Percentiles rank a stretch among this genome's conserved stretches.
These are phyloP conservation scores for Cadophora sp. DNA, from an alignment of 2,329 filamentous ascomycete genomes.

Conservation along the genomic window DNA sequence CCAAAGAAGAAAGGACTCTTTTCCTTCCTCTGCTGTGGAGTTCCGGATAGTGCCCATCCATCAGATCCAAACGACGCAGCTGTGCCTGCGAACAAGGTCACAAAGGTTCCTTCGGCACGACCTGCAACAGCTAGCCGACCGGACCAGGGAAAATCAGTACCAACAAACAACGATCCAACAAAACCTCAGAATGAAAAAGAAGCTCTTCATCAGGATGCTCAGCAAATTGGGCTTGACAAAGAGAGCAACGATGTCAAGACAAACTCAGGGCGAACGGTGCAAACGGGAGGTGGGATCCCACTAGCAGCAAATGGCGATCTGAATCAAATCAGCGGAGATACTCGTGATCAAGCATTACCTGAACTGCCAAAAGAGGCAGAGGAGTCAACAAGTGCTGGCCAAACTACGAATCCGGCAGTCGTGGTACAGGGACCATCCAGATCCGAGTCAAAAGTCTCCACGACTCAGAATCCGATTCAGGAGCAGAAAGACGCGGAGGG, in stretches of 20 bases:
- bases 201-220: slow-evolving; percentile 29
- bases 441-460: slow-evolving; percentile 30
- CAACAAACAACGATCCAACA: slow-evolving; percentile 26
- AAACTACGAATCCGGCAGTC: slow-evolving; percentile 35
- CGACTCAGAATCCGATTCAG: slow-evolving; percentile 20
- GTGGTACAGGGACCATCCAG: slow-evolving; percentile 36
- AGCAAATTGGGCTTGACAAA: slow-evolving; percentile 25
- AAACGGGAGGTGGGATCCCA: slow-evolving; percentile 22
- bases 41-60: slow-evolving; percentile 47
- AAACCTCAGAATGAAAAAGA: slow-evolving; percentile 41
- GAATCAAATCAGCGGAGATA: slow-evolving; percentile 24
- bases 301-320: slow-evolving; percentile 36
- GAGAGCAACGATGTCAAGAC: slow-evolving; percentile 30
- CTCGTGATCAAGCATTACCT: slow-evolving; percentile 42
- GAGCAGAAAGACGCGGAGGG: slow-evolving; percentile 37
- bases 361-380: slow-evolving; percentile 41
- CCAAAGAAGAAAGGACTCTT: slow-evolving; percentile 52
- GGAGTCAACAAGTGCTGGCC: slow-evolving; percentile 25
- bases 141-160: slow-evolving; percentile 32
- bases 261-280: slow-evolving; percentile 24
- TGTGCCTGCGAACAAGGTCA: slow-evolving; percentile 53
- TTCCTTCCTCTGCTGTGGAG: slow-evolving; percentile 56
- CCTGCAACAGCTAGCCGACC: slow-evolving; percentile 43
- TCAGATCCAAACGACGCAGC: slow-evolving; percentile 51
- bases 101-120: slow-evolving; percentile 46